Evolutionary conservation across 176 grass and related monocot genomes (phyloP).

Genomic region (Otatea glauca): DNA sequence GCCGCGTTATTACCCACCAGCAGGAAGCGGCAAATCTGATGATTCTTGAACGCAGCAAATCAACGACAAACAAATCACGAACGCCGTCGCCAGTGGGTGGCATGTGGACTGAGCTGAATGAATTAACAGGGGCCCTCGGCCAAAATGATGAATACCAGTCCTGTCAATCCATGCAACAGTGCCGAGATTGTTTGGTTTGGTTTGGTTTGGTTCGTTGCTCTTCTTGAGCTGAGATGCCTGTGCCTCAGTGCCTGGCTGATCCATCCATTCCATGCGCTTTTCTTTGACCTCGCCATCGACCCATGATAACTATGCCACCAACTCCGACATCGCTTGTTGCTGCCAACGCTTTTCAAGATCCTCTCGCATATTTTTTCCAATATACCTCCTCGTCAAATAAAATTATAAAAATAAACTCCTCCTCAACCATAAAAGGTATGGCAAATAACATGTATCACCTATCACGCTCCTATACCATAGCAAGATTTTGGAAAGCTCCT

Average conservation of each 20-base stretch:
- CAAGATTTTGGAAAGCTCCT: too few relatives aligned
- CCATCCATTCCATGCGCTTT: constrained; percentile 35
- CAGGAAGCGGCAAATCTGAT: constrained; percentile 29
- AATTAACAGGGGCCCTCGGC: not conserved
- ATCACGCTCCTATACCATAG: too few relatives aligned
- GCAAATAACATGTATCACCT: too few relatives aligned
- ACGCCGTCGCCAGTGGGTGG: not conserved
- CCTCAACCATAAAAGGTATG: too few relatives aligned
- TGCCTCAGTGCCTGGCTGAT: not conserved
- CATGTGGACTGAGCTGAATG: not conserved
- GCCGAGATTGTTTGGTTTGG: not conserved
- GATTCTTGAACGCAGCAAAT: not conserved
- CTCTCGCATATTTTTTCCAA: too few relatives aligned
- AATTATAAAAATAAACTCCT: too few relatives aligned
- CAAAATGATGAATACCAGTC: not conserved
- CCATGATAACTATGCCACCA: constrained; percentile 6
- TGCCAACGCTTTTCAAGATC: too few relatives aligned
- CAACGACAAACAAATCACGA: not conserved
- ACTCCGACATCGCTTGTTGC: not conserved
- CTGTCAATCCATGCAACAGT: not conserved
- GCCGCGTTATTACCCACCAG: not conserved
- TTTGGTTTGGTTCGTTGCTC: not conserved
- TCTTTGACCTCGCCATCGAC: constrained; percentile 42
- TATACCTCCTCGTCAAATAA: too few relatives aligned
- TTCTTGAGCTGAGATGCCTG: not conserved